Conservation (phyloP, 306 rosid genomes). For the Begonia peltatifolia region DNA sequence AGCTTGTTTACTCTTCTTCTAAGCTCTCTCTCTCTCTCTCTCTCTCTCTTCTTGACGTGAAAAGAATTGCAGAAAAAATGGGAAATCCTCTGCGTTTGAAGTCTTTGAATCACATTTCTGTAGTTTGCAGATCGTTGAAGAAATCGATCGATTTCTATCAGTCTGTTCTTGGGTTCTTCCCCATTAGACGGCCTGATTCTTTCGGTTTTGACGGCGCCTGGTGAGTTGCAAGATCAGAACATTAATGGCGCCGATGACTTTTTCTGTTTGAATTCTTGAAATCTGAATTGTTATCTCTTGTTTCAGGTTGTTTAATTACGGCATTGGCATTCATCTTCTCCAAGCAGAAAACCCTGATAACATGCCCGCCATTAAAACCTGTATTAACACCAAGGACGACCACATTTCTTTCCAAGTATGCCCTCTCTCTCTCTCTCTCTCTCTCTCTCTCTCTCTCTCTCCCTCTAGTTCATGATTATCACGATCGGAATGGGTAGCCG, state of each 20-base stretch:
- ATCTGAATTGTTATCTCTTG: background rate
- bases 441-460: no score
- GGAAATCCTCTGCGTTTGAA: conserved; percentile 51
- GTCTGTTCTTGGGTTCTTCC: conserved; percentile 50
- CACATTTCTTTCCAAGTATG: conserved; percentile 37
- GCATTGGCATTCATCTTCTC: conserved; percentile 60
- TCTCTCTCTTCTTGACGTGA: no score
- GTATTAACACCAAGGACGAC: conserved; percentile 50
- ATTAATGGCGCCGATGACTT: no score
- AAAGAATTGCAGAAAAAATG: conserved; percentile 7
- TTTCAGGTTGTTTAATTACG: conserved; percentile 32
- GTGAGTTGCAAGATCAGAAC: conserved; percentile 3
- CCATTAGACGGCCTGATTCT: conserved; percentile 25
- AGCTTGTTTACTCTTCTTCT: no score
- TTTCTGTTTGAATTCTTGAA: background rate
- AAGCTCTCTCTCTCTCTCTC: no score
- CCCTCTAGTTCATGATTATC: no score
- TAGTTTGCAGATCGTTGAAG: conserved; percentile 42
- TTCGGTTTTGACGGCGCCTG: conserved; percentile 30
- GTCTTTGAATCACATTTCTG: conserved; percentile 62
- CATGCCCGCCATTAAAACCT: conserved; percentile 18
- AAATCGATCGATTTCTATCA: conserved; percentile 43
- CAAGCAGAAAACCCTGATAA: conserved; percentile 44
- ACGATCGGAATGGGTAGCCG: no score
- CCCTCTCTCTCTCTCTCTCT: no score